These are phyloP conservation scores for Dissophora globulifera DNA, from an alignment of 192 early-diverging fungal species.

Conservation along the genomic window DNA sequence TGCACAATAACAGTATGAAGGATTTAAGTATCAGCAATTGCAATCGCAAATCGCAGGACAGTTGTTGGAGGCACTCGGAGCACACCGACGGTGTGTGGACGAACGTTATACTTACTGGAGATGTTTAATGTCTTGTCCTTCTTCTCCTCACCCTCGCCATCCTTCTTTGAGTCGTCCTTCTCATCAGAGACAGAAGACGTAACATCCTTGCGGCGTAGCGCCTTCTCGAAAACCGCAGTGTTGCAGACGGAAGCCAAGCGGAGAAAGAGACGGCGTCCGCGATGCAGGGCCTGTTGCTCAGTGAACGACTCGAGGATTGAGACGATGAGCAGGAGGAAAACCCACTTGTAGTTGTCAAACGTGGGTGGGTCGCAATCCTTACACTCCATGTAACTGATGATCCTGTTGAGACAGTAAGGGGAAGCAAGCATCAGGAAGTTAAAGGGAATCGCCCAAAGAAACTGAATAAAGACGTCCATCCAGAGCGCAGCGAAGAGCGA, in stretches of 20 bases:
- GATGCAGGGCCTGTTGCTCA: conserved; percentile 65
- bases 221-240: conserved; percentile 58
- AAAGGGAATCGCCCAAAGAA: conserved; percentile 19
- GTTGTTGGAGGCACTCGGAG: no score
- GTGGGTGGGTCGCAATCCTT: conserved; percentile 33
- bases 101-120: conserved; percentile 38
- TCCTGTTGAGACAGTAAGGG: conserved; percentile 37
- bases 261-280: conserved; percentile 69
- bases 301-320: conserved; percentile 51
- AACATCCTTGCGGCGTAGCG: conserved; percentile 56
- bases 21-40: neutral
- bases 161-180: conserved; percentile 27
- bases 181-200: conserved; percentile 30
- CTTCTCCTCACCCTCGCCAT: conserved; percentile 12
- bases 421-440: conserved; percentile 14
- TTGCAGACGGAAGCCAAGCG: conserved; percentile 57
- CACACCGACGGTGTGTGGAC: no score
- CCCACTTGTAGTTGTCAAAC: conserved; percentile 59
- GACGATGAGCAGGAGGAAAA: conserved; percentile 63
- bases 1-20: neutral
- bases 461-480: conserved; percentile 20
- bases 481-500: conserved; percentile 13
- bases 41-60: neutral
- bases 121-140: conserved; percentile 20
- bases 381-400: conserved; percentile 46